Conservation (phyloP, 257 asterid species). For the Mentha longifolia region DNA sequence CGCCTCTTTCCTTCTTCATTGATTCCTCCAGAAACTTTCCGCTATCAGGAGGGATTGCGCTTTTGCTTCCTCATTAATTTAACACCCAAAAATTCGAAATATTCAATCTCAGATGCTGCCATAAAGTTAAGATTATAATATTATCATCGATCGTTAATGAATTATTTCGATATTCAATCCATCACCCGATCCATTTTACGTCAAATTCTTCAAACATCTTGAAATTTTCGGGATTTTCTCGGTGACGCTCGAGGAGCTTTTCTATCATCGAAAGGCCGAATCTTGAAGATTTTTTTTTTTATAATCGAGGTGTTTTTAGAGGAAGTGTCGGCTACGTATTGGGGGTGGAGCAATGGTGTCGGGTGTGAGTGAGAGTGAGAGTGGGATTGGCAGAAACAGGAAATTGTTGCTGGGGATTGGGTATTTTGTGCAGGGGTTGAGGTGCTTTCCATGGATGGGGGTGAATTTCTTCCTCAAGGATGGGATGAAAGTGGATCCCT, state of each 20-base stretch:
- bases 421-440: conserved; percentile 83
- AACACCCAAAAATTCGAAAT: background rate
- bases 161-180: background rate
- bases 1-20: no score
- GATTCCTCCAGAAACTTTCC: conserved; percentile 23
- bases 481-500: conserved; percentile 76
- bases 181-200: background rate
- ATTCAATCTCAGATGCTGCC: background rate
- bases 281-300: background rate
- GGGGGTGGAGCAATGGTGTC: conserved; percentile 39
- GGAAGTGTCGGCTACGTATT: background rate
- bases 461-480: conserved; percentile 89
- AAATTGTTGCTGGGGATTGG: conserved; percentile 83
- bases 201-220: background rate
- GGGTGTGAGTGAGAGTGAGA: conserved; percentile 33
- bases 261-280: conserved; percentile 17
- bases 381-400: conserved; percentile 47
- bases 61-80: background rate
- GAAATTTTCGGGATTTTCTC: background rate
- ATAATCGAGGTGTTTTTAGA: background rate
- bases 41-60: conserved; percentile 16
- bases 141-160: background rate
- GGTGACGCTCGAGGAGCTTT: background rate
- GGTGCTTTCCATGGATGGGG: conserved; percentile 98
- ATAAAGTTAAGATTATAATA: background rate